phyloP scores from a whole-genome alignment of 1,139 yeast genomes.

The Scheffersomyces segobiensis region DNA sequence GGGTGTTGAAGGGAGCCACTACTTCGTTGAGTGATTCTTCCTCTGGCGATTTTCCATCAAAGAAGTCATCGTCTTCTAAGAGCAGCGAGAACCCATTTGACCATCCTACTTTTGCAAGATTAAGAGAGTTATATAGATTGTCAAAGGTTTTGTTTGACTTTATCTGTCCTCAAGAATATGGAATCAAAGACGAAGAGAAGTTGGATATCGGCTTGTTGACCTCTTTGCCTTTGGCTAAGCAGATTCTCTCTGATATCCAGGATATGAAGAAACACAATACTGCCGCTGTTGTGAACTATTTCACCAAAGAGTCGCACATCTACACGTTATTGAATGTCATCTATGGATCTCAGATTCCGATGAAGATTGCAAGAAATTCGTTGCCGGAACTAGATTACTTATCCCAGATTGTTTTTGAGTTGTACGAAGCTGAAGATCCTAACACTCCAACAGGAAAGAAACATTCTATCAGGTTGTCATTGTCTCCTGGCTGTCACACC shows the following conservation, averaged over 20 bases:
- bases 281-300: constrained; percentile 85
- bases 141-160: constrained; percentile 95
- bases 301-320: constrained; percentile 96
- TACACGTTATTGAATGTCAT: constrained; percentile 89
- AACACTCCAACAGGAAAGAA: constrained; percentile 63
- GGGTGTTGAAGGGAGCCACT: constrained; percentile 63
- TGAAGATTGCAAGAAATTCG: constrained; percentile 91
- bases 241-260: constrained; percentile 77
- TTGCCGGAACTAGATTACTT: constrained; percentile 94
- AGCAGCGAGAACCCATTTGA: constrained; percentile 67
- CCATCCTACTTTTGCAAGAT: constrained; percentile 72
- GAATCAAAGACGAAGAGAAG: constrained; percentile 93
- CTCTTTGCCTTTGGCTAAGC: constrained; percentile 90
- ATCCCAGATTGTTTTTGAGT: constrained; percentile 91
- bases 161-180: constrained; percentile 98
- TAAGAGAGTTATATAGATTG: constrained; percentile 84
- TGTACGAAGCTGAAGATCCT: constrained; percentile 78
- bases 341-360: constrained; percentile 92
- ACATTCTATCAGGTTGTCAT: constrained; percentile 82
- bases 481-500: constrained; percentile 98
- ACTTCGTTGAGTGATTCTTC: constrained; percentile 23
- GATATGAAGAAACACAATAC: constrained; percentile 74
- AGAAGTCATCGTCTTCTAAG: constrained; percentile 17
- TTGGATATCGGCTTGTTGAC: constrained; percentile 94
- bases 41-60: constrained; percentile 23